Evolutionary conservation across 306 rosid genomes (phyloP).

Genomic region (Cucurbita ficifolia): DNA sequence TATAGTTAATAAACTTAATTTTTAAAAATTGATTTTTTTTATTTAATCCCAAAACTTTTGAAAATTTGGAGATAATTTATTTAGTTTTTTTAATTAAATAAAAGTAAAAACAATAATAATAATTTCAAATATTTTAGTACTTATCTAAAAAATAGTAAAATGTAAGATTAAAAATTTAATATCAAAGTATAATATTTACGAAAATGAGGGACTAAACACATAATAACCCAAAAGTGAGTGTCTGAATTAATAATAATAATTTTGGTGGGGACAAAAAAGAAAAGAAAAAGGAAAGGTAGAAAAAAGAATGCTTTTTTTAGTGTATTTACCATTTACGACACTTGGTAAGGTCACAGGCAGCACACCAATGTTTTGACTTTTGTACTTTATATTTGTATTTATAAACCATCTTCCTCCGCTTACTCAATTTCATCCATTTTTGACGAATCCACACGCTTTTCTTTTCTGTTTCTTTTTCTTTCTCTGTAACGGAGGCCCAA

Average conservation of each 20-base stretch:
- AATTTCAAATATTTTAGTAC: no score
- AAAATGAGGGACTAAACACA: neutral
- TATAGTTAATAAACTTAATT: no score
- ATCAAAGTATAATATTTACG: neutral
- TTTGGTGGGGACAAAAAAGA: neutral
- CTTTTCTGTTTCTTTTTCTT: no score
- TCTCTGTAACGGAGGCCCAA: neutral
- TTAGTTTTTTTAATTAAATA: no score
- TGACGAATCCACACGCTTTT: neutral
- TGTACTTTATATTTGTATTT: neutral
- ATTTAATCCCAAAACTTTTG: no score
- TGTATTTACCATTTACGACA: neutral
- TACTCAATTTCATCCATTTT: neutral
- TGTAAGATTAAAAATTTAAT: neutral
- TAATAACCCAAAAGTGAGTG: neutral
- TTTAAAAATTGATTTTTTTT: no score
- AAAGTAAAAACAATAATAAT: no score
- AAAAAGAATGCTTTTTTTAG: no score
- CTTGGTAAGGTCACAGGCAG: conserved; percentile 1
- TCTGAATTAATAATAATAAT: neutral
- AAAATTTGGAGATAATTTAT: no score
- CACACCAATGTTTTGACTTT: conserved; percentile 6
- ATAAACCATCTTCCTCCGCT: neutral
- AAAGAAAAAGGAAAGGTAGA: neutral
- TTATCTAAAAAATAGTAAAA: no score